Conservation (phyloP, 2,329 filamentous ascomycete genomes). For the Diaporthe citri region DNA sequence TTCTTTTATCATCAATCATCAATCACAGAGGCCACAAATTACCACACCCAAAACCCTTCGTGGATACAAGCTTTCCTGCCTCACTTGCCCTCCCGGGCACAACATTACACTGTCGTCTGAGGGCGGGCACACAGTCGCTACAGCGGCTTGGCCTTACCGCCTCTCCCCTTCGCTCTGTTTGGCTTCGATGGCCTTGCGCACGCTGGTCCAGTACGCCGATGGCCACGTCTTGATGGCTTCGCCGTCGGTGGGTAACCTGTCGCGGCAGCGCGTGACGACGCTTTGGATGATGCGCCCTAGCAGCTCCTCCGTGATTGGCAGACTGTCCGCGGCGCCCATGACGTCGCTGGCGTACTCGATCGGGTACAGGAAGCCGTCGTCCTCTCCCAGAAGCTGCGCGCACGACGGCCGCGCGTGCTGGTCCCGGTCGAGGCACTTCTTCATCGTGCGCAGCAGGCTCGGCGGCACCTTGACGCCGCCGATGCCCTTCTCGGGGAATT, state of each 20-base stretch:
- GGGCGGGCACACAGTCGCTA: not conserved
- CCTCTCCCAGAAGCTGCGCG: constrained; percentile 69
- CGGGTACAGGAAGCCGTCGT: constrained; percentile 75
- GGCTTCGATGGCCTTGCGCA: constrained; percentile 63
- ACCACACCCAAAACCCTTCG: not conserved
- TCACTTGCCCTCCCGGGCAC: not conserved
- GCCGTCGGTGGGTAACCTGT: constrained; percentile 69
- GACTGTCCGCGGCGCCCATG: constrained; percentile 56
- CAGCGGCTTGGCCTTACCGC: constrained; percentile 5
- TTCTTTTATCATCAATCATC: constrained; percentile 24
- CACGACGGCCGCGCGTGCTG: constrained; percentile 73
- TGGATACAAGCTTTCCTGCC: not conserved
- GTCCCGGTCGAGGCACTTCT: constrained; percentile 72
- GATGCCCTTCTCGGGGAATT: constrained; percentile 77
- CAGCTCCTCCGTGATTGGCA: constrained; percentile 73
- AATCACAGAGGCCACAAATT: constrained; percentile 11
- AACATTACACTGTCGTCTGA: not conserved
- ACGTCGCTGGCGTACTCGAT: constrained; percentile 59
- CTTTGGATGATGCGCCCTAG: constrained; percentile 73
- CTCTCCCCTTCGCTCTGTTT: constrained; percentile 43
- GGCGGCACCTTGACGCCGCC: constrained; percentile 73
- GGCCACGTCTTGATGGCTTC: constrained; percentile 70
- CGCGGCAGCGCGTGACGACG: constrained; percentile 69
- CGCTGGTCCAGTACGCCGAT: constrained; percentile 71
- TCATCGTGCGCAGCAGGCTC: constrained; percentile 71